Evolutionary conservation across 2,329 filamentous ascomycete genomes (phyloP).

Genomic region (Cladosporium sp.): DNA sequence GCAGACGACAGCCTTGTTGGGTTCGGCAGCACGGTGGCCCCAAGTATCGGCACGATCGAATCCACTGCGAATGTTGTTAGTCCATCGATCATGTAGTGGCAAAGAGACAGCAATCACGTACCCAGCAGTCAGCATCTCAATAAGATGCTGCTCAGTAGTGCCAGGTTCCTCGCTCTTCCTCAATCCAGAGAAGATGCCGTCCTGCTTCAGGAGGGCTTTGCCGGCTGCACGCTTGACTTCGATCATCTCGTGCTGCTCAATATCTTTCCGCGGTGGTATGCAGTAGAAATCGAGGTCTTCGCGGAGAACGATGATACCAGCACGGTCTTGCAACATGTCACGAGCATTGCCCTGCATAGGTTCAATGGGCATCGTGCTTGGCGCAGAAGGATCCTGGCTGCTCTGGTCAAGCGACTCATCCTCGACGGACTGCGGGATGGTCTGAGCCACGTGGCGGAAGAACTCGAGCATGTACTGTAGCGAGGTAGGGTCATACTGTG

Average conservation of each 20-base stretch:
- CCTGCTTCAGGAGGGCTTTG: slow-evolving; percentile 79
- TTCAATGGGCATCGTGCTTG: slow-evolving; percentile 68
- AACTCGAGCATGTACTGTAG: slow-evolving; percentile 99
- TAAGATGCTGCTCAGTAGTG: slow-evolving; percentile 95
- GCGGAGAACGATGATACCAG: slow-evolving; percentile 93
- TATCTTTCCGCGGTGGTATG: slow-evolving; percentile 83
- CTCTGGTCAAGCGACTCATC: slow-evolving; percentile 40
- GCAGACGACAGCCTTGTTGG: slow-evolving; percentile 98
- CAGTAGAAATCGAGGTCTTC: slow-evolving; percentile 98
- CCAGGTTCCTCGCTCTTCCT: slow-evolving; percentile 94
- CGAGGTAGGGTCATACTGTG: slow-evolving; percentile 91
- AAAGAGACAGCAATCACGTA: slow-evolving; percentile 50
- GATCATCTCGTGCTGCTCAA: slow-evolving; percentile 87
- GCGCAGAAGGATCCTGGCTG: slow-evolving; percentile 53
- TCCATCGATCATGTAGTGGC: not conserved
- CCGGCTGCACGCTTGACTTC: slow-evolving; percentile 93
- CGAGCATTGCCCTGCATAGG: slow-evolving; percentile 63
- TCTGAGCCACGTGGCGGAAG: slow-evolving; percentile 92
- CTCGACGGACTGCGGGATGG: slow-evolving; percentile 77
- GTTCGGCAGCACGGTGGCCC: slow-evolving; percentile 96
- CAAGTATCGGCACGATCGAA: slow-evolving; percentile 95
- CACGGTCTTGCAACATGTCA: slow-evolving; percentile 81
- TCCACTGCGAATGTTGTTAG: slow-evolving; percentile 59
- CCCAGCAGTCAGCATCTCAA: slow-evolving; percentile 99
- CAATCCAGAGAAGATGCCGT: slow-evolving; percentile 93